phyloP scores from a whole-genome alignment of 805 yeast genomes.

The Candida mattraensis region DNA sequence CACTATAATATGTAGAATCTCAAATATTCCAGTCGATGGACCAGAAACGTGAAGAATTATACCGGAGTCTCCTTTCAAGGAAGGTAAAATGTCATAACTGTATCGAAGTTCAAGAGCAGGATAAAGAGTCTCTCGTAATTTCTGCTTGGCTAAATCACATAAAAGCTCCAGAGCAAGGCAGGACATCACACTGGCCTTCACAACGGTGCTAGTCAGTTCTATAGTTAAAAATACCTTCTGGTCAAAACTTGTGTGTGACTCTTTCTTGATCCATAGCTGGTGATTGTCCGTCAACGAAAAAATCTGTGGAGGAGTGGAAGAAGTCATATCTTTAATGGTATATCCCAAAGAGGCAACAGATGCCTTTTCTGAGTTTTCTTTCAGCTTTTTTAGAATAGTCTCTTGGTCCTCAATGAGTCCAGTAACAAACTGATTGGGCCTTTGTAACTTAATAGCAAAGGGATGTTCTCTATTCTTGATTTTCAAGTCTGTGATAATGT shows the following conservation, averaged over 20 bases:
- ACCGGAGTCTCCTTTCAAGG: slow-evolving; percentile 53
- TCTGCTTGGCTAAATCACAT: slow-evolving; percentile 44
- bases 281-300: slow-evolving; percentile 33
- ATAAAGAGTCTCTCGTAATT: slow-evolving; percentile 45
- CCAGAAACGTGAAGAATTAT: slow-evolving; percentile 57
- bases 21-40: slow-evolving; percentile 38
- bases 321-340: slow-evolving; percentile 31
- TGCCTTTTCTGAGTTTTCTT: slow-evolving; percentile 28
- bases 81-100: slow-evolving; percentile 56
- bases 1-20: slow-evolving; percentile 37
- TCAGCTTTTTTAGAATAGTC: slow-evolving; percentile 25
- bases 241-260: slow-evolving; percentile 27
- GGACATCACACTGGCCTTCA: slow-evolving; percentile 36
- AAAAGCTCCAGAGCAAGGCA: slow-evolving; percentile 55
- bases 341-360: slow-evolving; percentile 33
- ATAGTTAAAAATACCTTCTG: slow-evolving; percentile 44
- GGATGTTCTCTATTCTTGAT: not conserved
- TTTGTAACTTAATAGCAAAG: slow-evolving; percentile 25
- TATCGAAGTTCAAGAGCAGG: slow-evolving; percentile 55
- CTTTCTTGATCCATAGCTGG: slow-evolving; percentile 55
- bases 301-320: slow-evolving; percentile 37
- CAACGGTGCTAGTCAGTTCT: slow-evolving; percentile 38
- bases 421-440: slow-evolving; percentile 39
- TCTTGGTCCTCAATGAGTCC: slow-evolving; percentile 31
- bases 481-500: slow-evolving; percentile 20